Base-by-base conservation (phyloP, 129 eudicot species). In the Tanacetum coccineum region DNA sequence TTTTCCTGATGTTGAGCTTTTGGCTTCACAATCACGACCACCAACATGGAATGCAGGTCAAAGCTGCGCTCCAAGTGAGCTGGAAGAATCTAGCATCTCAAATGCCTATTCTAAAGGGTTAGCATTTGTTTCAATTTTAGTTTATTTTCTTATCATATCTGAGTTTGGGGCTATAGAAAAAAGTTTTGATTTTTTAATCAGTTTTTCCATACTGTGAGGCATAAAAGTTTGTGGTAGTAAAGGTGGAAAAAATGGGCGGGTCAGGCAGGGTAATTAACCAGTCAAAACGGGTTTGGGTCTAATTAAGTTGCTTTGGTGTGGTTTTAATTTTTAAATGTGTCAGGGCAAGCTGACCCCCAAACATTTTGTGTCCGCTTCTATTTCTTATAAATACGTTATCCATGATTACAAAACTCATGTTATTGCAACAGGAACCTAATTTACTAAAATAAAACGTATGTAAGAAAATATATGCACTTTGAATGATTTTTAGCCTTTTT, bases 21-120 rank as follows among this genome's bases (percentile, higher is more conserved):
- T 87, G 82, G 69, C 46, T 54, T 80, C 83, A 15, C 79, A 78
- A 15, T 67, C 80, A 14, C 81, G 49, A 21, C 66, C 80, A 49
- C 76, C 62, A 21, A 50, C 55, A 48, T 78, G 82, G 86, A 67
- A 59, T 21, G 70, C 64, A 47, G 61, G 75, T 73, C 69, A 78
- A 53, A 68, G 58, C 69, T 75, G 71, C 74, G 51, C 69, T 52
- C 55, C 84, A 53, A 73, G 32, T 68, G 89, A 74, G 44, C 66
- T 28, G 53, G 92, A 84, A 76, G 84, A 74, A 49, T 75, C 59
- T 61, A 81, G 86, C 54, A 64, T 85, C 51, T 83, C 96, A 11
- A 76, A 66, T 74, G 76, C 79, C 9, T 92, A 86, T 66, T 88
- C 96, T 17, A 90, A 86, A 76, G 87, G 88, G 98, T 92, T 66